Evolutionary conservation across 2,329 filamentous ascomycete species (phyloP).

Genomic region (Neophaeococcomyces aloes): DNA sequence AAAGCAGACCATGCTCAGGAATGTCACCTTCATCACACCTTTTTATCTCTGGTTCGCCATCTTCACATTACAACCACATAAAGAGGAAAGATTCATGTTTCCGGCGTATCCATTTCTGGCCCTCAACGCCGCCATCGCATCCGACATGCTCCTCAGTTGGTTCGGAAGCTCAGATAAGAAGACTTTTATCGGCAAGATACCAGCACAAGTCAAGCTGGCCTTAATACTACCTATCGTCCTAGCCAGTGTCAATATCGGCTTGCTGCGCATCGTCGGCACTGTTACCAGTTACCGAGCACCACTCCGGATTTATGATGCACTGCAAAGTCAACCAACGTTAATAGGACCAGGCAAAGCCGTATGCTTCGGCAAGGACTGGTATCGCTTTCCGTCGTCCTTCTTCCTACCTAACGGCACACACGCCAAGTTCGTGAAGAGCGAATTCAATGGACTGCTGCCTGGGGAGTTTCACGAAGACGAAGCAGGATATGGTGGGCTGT

Average conservation of each 20-base stretch:
- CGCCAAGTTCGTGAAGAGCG: conserved; percentile 81
- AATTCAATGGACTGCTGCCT: conserved; percentile 78
- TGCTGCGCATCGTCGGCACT: conserved; percentile 64
- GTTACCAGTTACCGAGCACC: conserved; percentile 78
- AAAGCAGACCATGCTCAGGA: conserved; percentile 61
- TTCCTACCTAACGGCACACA: conserved; percentile 74
- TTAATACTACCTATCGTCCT: conserved; percentile 38
- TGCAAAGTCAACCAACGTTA: conserved; percentile 30
- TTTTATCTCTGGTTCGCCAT: conserved; percentile 93
- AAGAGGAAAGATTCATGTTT: conserved; percentile 98
- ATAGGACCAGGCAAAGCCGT: conserved; percentile 56
- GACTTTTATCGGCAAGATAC: conserved; percentile 59
- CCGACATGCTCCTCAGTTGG: conserved; percentile 68
- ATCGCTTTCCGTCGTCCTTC: conserved; percentile 89
- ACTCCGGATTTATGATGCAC: conserved; percentile 47
- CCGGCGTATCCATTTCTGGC: conserved; percentile 85
- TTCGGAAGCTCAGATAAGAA: conserved; percentile 61
- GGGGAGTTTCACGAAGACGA: conserved; percentile 76
- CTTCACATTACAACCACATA: conserved; percentile 87
- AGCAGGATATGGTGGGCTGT: conserved; percentile 53
- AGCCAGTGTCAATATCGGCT: conserved; percentile 53
- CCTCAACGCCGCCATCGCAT: conserved; percentile 72
- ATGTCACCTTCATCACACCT: conserved; percentile 65
- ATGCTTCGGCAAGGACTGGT: conserved; percentile 96
- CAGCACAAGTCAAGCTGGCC: conserved; percentile 60